A percentile compares a stretch with the other conserved stretches of the same genome.
These are phyloP conservation scores for Wickerhamiella brachini DNA, from an alignment of 805 yeast genomes.

Conservation along the genomic window DNA sequence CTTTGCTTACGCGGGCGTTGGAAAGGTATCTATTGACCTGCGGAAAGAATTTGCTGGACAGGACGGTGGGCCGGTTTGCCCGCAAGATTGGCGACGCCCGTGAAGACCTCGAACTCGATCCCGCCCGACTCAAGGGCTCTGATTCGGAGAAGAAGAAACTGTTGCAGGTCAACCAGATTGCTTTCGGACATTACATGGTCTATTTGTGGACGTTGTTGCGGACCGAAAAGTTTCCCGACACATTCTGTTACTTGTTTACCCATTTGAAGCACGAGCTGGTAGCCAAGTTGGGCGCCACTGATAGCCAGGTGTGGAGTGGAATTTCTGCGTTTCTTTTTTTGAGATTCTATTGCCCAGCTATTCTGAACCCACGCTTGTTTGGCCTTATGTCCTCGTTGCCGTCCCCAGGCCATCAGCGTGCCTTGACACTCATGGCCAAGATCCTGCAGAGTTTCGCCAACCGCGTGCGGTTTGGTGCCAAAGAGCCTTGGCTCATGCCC, in stretches of 20 bases:
- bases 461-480: slow-evolving; percentile 57
- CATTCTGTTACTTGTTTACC: slow-evolving; percentile 14
- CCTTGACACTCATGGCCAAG: slow-evolving; percentile 72
- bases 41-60: slow-evolving; percentile 68
- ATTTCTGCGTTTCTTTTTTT: slow-evolving; percentile 73
- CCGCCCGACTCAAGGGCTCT: slow-evolving; percentile 34
- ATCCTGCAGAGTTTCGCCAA: slow-evolving; percentile 62
- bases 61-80: slow-evolving; percentile 58
- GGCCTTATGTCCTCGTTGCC: slow-evolving; percentile 59
- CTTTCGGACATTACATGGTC: slow-evolving; percentile 31
- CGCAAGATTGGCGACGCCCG: slow-evolving; percentile 37
- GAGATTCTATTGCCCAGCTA: slow-evolving; percentile 80
- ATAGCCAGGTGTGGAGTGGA: slow-evolving; percentile 43
- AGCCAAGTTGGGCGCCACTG: slow-evolving; percentile 3
- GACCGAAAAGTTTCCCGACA: slow-evolving; percentile 14
- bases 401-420: slow-evolving; percentile 56
- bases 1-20: slow-evolving; percentile 66
- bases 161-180: slow-evolving; percentile 35
- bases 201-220: slow-evolving; percentile 16
- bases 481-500: slow-evolving; percentile 64
- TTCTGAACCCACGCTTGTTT: slow-evolving; percentile 78
- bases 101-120: slow-evolving; percentile 64
- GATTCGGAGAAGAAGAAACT: slow-evolving; percentile 28
- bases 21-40: slow-evolving; percentile 63
- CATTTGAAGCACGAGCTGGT: slow-evolving; percentile 9